Conservation (phyloP, 2,329 filamentous ascomycete genomes). For the Falciphora oryzae region DNA sequence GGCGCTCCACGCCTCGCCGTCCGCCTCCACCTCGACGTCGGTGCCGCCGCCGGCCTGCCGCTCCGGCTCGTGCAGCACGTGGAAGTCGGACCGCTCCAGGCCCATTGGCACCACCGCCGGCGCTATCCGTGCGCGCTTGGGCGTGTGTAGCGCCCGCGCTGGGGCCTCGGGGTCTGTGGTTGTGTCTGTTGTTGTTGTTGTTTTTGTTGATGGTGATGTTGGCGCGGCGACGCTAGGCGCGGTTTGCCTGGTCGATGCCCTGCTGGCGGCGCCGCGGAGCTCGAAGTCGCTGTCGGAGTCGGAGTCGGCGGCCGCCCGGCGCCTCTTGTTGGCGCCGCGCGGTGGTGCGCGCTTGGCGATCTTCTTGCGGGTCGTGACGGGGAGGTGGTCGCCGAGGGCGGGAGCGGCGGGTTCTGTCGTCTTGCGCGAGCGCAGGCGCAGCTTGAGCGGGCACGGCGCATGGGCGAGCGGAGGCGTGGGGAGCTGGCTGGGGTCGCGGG, state of each 20-base stretch:
- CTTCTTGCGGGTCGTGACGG: constrained; percentile 34
- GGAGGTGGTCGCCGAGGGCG: constrained; percentile 24
- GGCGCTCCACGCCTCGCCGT: constrained; percentile 49
- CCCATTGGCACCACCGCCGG: constrained; percentile 56
- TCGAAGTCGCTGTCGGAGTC: constrained; percentile 23
- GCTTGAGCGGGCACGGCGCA: constrained; percentile 44
- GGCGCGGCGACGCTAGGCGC: neutral
- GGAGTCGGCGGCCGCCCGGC: constrained; percentile 42
- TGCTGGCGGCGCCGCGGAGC: constrained; percentile 15
- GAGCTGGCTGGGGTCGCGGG: constrained; percentile 31
- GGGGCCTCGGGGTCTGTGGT: neutral
- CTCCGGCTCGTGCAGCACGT: constrained; percentile 35
- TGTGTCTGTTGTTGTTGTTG: neutral
- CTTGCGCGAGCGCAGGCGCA: constrained; percentile 46
- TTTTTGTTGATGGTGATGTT: neutral
- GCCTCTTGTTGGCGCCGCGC: constrained; percentile 48
- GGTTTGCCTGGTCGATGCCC: constrained; percentile 7
- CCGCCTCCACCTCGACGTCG: constrained; percentile 37
- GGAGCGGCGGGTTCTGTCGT: constrained; percentile 17
- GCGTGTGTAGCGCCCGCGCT: constrained; percentile 40
- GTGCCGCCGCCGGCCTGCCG: constrained; percentile 20
- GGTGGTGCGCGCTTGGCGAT: constrained; percentile 46
- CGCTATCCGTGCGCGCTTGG: constrained; percentile 55
- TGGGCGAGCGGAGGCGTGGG: constrained; percentile 52
- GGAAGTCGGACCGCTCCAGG: constrained; percentile 53